A percentile compares a stretch with the other conserved stretches of the same genome.
Evolutionary conservation across 768 basidiomycete species (phyloP).

Genomic region (Trametes elegans): DNA sequence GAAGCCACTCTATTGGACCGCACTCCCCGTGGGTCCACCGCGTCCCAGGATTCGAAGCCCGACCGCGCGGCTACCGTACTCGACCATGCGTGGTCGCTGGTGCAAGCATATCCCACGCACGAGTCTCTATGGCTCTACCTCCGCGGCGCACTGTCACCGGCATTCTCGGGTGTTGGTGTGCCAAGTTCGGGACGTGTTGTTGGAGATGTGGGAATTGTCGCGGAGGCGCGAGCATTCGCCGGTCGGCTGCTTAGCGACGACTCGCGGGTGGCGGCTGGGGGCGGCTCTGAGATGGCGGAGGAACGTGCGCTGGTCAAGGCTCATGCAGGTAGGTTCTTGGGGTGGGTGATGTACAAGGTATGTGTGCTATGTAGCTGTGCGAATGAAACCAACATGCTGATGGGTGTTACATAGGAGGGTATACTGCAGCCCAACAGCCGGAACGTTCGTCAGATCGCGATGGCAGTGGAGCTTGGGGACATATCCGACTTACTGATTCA

Average conservation of each 20-base stretch:
- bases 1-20: not conserved
- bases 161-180: too few species aligned
- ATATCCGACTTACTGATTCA: not conserved
- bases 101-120: slow-evolving; percentile 51
- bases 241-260: not conserved
- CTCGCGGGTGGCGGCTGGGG: too few species aligned
- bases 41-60: not conserved
- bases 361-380: too few species aligned
- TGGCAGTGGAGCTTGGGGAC: not conserved
- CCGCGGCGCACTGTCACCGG: slow-evolving; percentile 26
- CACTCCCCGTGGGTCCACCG: too few species aligned
- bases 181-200: too few species aligned
- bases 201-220: too few species aligned
- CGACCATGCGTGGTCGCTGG: slow-evolving; percentile 47
- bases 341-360: too few species aligned
- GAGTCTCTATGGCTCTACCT: slow-evolving; percentile 68
- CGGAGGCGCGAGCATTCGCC: not conserved
- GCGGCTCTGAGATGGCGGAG: too few species aligned
- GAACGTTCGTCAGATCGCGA: not conserved
- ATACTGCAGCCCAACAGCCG: not conserved
- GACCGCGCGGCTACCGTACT: not conserved
- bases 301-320: too few species aligned
- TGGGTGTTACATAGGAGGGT: not conserved
- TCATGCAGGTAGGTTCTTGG: too few species aligned
- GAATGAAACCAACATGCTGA: too few species aligned